Evolutionary conservation across 23 red algal genomes (phyloP).

Genomic region (Cyanidiococcus yangmingshanensis): DNA sequence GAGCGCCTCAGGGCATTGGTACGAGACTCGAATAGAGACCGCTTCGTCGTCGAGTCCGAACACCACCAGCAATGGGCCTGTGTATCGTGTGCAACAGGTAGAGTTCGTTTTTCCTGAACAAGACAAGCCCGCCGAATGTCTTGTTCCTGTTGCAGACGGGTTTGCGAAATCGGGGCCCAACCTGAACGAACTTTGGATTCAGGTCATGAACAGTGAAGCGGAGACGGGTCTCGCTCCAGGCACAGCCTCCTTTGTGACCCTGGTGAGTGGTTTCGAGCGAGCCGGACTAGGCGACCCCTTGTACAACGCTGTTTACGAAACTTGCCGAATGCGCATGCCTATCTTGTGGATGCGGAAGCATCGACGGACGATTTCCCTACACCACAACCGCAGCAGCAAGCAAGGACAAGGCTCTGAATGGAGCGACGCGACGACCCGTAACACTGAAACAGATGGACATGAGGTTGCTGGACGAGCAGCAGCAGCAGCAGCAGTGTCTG

Average conservation of each 20-base stretch:
- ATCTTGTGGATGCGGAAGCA: too few species aligned
- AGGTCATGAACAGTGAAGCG: neutral
- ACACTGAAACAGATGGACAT: too few species aligned
- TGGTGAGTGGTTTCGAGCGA: slow-evolving; percentile 17
- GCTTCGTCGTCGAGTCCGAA: neutral
- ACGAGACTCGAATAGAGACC: neutral
- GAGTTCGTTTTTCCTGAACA: neutral
- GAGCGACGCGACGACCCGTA: too few species aligned
- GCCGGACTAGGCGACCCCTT: neutral
- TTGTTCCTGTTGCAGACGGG: neutral
- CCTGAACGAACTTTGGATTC: neutral
- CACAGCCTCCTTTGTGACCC: neutral
- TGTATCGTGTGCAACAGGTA: neutral
- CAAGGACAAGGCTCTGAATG: too few species aligned
- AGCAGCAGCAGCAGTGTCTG: too few species aligned
- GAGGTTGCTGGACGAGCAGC: too few species aligned
- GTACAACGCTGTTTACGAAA: neutral
- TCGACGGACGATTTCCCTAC: too few species aligned
- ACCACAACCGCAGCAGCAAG: too few species aligned
- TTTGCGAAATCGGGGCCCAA: neutral
- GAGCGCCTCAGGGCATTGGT: neutral
- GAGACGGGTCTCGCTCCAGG: neutral
- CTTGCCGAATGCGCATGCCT: too few species aligned
- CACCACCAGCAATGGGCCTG: neutral
- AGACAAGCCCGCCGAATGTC: neutral